Percentiles rank a stretch among this genome's conserved stretches.
These are phyloP conservation scores for Taiozyma sp. DNA, from an alignment of 1,139 yeast species.

Conservation along the genomic window DNA sequence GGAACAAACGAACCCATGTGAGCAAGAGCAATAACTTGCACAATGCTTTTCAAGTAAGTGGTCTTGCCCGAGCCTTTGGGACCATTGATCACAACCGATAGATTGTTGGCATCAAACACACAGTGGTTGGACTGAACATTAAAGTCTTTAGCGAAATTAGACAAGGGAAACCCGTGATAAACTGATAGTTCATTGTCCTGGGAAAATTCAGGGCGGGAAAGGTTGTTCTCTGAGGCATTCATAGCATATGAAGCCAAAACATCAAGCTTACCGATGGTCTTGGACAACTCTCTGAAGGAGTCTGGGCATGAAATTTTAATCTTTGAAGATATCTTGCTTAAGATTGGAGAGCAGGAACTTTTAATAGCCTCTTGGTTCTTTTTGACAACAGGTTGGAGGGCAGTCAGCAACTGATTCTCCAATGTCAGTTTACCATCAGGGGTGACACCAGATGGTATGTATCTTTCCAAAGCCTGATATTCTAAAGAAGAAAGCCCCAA, in stretches of 20 bases:
- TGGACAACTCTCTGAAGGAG: background rate
- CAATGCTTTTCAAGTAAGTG: background rate
- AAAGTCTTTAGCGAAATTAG: background rate
- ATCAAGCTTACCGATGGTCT: background rate
- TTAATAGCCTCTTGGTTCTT: background rate
- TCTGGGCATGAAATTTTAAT: background rate
- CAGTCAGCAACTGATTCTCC: background rate
- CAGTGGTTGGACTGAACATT: background rate
- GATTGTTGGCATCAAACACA: background rate
- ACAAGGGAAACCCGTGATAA: background rate
- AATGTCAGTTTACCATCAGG: background rate
- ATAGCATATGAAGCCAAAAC: background rate
- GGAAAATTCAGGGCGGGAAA: background rate
- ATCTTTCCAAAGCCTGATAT: background rate
- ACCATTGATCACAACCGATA: background rate
- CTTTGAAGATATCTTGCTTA: background rate
- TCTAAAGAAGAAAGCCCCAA: background rate
- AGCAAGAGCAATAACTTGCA: background rate
- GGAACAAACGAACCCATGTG: background rate
- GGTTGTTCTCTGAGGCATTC: background rate
- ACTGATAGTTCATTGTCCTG: background rate
- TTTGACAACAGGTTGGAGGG: background rate
- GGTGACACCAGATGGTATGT: background rate
- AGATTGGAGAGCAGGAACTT: background rate
- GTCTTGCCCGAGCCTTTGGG: background rate